Evolutionary conservation across 139 green algal species (phyloP).

Genomic region (Nannochloris sp.): DNA sequence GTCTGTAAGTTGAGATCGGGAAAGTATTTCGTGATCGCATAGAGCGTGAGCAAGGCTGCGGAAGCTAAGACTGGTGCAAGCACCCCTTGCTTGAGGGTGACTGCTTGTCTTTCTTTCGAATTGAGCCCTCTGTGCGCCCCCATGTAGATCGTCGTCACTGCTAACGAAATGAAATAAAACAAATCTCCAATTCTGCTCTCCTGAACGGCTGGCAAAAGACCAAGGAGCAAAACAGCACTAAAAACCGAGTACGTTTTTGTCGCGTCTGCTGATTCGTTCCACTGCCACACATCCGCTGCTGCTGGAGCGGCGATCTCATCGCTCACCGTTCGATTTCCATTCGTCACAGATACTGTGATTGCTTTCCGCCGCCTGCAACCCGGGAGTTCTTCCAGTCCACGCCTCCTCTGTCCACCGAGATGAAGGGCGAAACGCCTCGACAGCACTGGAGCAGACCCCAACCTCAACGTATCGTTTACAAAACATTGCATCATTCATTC

Average conservation of each 20-base stretch:
- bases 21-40: constrained; percentile 69
- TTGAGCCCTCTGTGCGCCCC: constrained; percentile 62
- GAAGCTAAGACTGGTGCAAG: constrained; percentile 58
- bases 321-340: too few relatives aligned
- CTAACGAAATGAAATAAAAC: constrained; percentile 67
- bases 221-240: constrained; percentile 29
- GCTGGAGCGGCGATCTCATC: too few relatives aligned
- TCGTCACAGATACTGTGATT: too few relatives aligned
- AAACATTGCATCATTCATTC: too few relatives aligned
- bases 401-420: too few relatives aligned
- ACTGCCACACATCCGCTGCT: constrained; percentile 27
- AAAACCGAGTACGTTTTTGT: constrained; percentile 37
- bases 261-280: constrained; percentile 43
- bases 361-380: too few relatives aligned
- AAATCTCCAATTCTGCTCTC: constrained; percentile 12
- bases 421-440: too few relatives aligned
- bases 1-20: constrained; percentile 55
- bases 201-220: constrained; percentile 11
- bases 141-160: constrained; percentile 73
- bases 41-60: constrained; percentile 55
- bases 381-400: too few relatives aligned
- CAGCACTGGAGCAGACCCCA: too few relatives aligned
- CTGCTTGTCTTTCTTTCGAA: constrained; percentile 43
- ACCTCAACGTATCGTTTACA: too few relatives aligned
- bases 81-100: constrained; percentile 58